Evolutionary conservation across 257 asterid species (phyloP).

Genomic region (Datura wrightii): DNA sequence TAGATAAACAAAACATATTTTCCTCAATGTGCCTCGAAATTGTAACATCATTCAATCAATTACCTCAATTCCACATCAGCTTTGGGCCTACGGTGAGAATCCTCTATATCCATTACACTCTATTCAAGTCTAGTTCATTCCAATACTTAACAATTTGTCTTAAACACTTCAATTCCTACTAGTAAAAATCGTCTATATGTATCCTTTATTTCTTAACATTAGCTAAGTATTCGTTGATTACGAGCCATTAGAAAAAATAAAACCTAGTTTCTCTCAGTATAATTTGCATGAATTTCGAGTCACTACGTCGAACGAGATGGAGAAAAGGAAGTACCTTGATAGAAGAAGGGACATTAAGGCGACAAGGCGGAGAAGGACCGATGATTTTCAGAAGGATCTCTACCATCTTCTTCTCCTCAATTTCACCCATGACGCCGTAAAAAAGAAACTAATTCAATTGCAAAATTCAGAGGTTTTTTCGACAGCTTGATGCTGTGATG

Average conservation of each 20-base stretch:
- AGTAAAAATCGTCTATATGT: neutral
- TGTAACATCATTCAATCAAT: neutral
- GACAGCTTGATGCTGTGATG: neutral
- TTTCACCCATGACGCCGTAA: neutral
- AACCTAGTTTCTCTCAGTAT: neutral
- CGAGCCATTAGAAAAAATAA: neutral
- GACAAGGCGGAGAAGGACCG: slow-evolving; percentile 83
- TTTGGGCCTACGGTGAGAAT: neutral
- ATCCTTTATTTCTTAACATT: neutral
- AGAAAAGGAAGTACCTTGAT: slow-evolving; percentile 54
- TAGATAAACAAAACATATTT: neutral
- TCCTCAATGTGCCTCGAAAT: neutral
- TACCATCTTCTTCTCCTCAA: slow-evolving; percentile 45
- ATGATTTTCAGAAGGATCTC: slow-evolving; percentile 65
- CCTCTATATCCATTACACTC: neutral
- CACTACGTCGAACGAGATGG: neutral
- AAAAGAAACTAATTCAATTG: slow-evolving; percentile 36
- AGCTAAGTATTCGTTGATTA: neutral
- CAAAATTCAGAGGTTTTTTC: neutral
- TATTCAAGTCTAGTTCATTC: neutral
- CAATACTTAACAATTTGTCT: neutral
- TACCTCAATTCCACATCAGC: neutral
- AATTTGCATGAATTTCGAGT: slow-evolving; percentile 3
- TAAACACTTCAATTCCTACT: neutral
- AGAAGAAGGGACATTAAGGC: slow-evolving; percentile 67